These are phyloP conservation scores for Talaromyces sp. DNA, from an alignment of 2,329 filamentous ascomycete species.

Conservation along the genomic window DNA sequence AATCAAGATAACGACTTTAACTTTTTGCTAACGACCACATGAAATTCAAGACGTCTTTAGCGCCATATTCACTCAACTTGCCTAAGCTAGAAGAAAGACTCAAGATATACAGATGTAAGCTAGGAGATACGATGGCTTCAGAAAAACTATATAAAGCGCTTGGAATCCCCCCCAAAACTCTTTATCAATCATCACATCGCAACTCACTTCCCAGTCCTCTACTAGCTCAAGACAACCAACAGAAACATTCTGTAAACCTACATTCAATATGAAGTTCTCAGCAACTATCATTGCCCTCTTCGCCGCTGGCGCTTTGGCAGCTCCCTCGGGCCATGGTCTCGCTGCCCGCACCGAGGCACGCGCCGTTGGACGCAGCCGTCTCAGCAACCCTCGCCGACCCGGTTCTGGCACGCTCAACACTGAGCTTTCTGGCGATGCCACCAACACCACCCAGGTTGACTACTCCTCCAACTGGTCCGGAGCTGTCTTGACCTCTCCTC, in stretches of 20 bases:
- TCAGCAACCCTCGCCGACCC: neutral
- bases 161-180: neutral
- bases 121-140: neutral
- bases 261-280: slow-evolving; percentile 9
- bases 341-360: slow-evolving; percentile 11
- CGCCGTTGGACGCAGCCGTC: slow-evolving; percentile 8
- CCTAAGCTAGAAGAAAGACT: neutral
- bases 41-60: neutral
- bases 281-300: slow-evolving; percentile 1
- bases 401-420: neutral
- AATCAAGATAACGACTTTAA: neutral
- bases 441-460: slow-evolving; percentile 6
- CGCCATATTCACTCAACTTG: neutral
- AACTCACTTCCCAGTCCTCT: neutral
- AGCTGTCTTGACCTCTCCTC: slow-evolving; percentile 49
- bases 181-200: neutral
- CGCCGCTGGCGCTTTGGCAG: slow-evolving; percentile 1
- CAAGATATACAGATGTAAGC: neutral
- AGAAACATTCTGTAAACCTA: neutral
- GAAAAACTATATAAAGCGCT: neutral
- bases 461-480: slow-evolving; percentile 61
- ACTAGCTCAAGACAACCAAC: neutral
- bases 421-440: neutral
- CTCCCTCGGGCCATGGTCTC: slow-evolving; percentile 4
- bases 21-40: neutral